Evolutionary conservation across 2,329 filamentous ascomycete genomes (phyloP), one percentile per base, ranked within the genome.

Genomic region (Epichloe baconii): DNA sequence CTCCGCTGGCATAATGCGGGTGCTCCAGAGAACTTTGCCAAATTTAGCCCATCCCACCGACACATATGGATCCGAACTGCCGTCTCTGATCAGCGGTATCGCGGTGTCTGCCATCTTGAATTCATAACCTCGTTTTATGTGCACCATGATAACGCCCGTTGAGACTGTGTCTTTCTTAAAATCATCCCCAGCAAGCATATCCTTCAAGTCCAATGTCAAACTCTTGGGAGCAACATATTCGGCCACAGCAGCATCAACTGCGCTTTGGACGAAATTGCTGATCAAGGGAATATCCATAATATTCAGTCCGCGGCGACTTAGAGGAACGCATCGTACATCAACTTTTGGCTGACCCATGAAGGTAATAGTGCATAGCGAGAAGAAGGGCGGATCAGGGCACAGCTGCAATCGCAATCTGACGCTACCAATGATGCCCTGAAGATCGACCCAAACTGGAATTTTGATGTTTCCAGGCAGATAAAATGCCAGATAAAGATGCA

Each of bases 181-280:
- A 58, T 88, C 85, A 52, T 87, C 84, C 4, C 85, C 85, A 7
- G 85, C 76, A 12, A 89, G 74, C 81, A 88, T 88, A 53, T 86
- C 83, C 62, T 87, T 86, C 36, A 89, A 68, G 61, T 88, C 81
- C 5, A 88, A 69, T 0, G 85, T 87, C 49, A 88, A 66, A 51
- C 81, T 86, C 67, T 86, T 87, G 0, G 85, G 85, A 0, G 85
- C 85, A 1, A 88, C 85, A 56, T 88, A 88, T 61, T 87, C 79
- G 0, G 83, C 81, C 61, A 87, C 73, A 0, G 85, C 84, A 1
- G 85, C 83, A 57, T 87, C 83, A 48, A 88, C 80, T 1, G 83
- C 79, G 0, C 80, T 83, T 58, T 88, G 84, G 2, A 88, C 84
- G 57, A 88, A 88, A 23, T 82, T 81, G 19, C 80, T 85, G 54